Percentiles rank a stretch among this genome's conserved stretches.
phyloP scores from a whole-genome alignment of 1,139 yeast species.

The Sugiyamaella castrensis region DNA sequence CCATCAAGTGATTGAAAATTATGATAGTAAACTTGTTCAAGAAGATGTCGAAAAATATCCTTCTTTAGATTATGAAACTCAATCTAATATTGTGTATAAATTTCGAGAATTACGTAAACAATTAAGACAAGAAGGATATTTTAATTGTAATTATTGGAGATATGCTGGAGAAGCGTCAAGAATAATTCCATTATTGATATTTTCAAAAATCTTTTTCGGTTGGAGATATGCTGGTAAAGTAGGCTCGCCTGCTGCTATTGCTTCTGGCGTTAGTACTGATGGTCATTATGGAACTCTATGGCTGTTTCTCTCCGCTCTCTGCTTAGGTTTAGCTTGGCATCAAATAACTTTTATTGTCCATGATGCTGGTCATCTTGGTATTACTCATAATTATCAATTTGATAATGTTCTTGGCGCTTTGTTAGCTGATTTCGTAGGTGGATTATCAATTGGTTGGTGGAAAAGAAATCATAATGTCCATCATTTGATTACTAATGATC shows the following conservation, averaged over 20 bases:
- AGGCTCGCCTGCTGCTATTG: background rate
- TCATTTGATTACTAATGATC: slow-evolving; percentile 84
- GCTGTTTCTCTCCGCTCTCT: slow-evolving; percentile 57
- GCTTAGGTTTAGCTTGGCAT: slow-evolving; percentile 82
- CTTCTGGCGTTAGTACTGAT: background rate
- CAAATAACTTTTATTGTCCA: slow-evolving; percentile 85
- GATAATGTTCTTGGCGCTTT: slow-evolving; percentile 73
- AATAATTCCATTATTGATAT: slow-evolving; percentile 52
- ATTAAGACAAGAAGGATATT: slow-evolving; percentile 56
- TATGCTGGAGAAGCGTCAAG: slow-evolving; percentile 66
- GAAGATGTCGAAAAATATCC: slow-evolving; percentile 59
- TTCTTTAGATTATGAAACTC: slow-evolving; percentile 64
- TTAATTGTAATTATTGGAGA: slow-evolving; percentile 69
- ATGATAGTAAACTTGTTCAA: slow-evolving; percentile 54
- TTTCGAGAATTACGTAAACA: slow-evolving; percentile 61
- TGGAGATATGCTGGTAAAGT: slow-evolving; percentile 16
- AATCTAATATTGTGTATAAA: slow-evolving; percentile 51
- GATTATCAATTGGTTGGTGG: slow-evolving; percentile 93
- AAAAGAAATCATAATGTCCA: slow-evolving; percentile 89
- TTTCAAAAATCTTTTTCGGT: slow-evolving; percentile 48
- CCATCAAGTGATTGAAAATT: slow-evolving; percentile 50
- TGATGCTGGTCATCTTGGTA: slow-evolving; percentile 84
- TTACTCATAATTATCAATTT: slow-evolving; percentile 74
- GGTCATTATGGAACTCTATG: slow-evolving; percentile 28
- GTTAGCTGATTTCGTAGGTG: slow-evolving; percentile 81